Base-by-base conservation (phyloP, 768 basidiomycete species). In the Termitomyces titanicus region DNA sequence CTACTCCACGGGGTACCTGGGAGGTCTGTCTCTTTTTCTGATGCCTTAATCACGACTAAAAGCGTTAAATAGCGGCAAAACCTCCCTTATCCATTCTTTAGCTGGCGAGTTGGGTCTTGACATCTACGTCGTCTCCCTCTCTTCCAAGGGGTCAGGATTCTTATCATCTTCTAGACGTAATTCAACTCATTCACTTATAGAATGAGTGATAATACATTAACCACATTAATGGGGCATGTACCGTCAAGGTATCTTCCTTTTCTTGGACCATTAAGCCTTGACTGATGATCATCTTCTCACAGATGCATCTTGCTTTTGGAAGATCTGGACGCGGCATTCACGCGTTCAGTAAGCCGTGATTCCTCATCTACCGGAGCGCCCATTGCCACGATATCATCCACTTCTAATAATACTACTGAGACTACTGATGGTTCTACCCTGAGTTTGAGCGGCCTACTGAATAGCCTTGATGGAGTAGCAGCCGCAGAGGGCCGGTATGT, bases 221-320 rank as follows among this genome's bases (percentile, higher is more conserved):
- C 89, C 55, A 89, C 88, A 55, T 78, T 94, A 65, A 92, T 94
- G 92, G 89, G 88, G 51, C 83, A 86, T 76, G 90, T 94, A 65
- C 92, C 92, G 25, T 82, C 88, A 56, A 85, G 90, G 88, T 91
- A 53, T 59, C 57, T 64, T 55, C 33, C n/a, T 20, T 34, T n/a
- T 24, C 7, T 56, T 27, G 47, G 55, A 59, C 17, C 55, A 22
- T 34, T 42, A 35, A 45, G 38, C 31, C n/a, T 47, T 50, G 54
- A 47, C 60, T 58, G 50, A 37, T 54, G 52, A 63, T 53, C 61
- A 53, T 58, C 27, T 45, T 45, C 53, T n/a, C 47, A 47, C 62
- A 91, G 91, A 77, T 93, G 91, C 78, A 92, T 96, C 57, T 79
- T 96, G 63, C 86, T 96, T 71, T 81, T 96, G 68, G 94, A 96